Base-by-base conservation (phyloP, 805 yeast genomes). In the Wickerhamiella occidentalis region DNA sequence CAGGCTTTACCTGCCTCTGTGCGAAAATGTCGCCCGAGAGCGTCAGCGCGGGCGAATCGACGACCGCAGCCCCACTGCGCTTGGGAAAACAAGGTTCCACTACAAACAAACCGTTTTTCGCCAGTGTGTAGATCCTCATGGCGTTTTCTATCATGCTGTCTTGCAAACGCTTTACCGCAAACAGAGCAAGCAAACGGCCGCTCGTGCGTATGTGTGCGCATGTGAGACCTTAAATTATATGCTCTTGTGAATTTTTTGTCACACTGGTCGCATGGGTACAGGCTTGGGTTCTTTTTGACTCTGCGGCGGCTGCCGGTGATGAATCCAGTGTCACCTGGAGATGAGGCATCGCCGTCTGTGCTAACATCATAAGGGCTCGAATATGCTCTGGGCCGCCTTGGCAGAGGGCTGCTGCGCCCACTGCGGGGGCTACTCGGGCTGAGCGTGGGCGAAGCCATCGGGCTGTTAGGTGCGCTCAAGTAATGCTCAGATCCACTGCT, bases 191-290 rank as follows among this genome's bases (percentile, higher is more conserved):
- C 72, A 65, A 69, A 82, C 5, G 92, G 92, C 50, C 80, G 76
- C 45, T 79, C 88, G 44, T 74, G 72, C 4, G 85, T 79, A 62
- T 83, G 98, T 0, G 97, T 90, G 51, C 96, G 71, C 60, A 84
- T 68, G 66, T 90, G 98, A 0, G 95, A 85, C 57, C 90, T 85
- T 56, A 90, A 70, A 61, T 92, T 92, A 64, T 92, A 92, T 0
- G 96, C 95, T 49, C 97, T 69, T 1, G 97, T 90, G 63, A 90
- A 90, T 45, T 80, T 69, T 65, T 86, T 87, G 37, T 79, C 87
- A 65, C 98, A 90, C 40, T 84, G 66, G 51, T 80, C 79, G 64
- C 97, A 90, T 67, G 62, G 82, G 64, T 76, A 84, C 7, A 78
- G 72, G 22, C 84, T 76, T 0, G 90, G 90, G 59, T 80, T 80